Evolutionary conservation across 768 basidiomycete genomes (phyloP), one percentile per base, ranked within the genome.

Genomic region (Auricularia cornea): DNA sequence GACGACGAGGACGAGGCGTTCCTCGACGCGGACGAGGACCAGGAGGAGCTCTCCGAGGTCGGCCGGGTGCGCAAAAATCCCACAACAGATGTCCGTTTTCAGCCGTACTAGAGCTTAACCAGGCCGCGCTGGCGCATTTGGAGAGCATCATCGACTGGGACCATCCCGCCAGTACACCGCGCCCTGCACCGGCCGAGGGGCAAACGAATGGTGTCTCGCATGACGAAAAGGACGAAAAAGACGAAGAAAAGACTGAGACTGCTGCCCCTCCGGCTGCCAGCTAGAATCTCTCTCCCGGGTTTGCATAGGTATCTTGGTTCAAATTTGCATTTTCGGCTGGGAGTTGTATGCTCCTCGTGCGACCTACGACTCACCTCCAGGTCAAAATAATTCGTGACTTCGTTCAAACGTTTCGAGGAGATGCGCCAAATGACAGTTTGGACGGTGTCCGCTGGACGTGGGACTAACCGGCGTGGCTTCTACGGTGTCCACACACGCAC

Each of bases 11-110:
- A 67, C 14, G 78, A 82, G 63, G 82, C 82, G 3, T 82, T 87
- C 68, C 73, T 86, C 64, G 82, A 87, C 68, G 68, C 79, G 6
- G 76, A 86, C 30, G 80, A 81, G 57, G 85, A 81, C 62, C 81
- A 77, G 26, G 79, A 92, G 69, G 90, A 94, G 75, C 82, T 94
- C 67, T 90, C 86, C 74, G 87, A 88, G 78, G 89, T 88, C 67
- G 93, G 93, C 79, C 86, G 90, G 88, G 91, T 93, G 87, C 90
- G 93, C 89, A 90, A 87, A 74, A 83, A 89, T 89, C 89, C 89
- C 74, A 70, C 82, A 76, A 86, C 86, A 79, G 75, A 87, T 80
- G 81, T 76, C 72, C 89, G 92, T 75, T 94, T 79, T 77, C 79
- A 84, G 64, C 93, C 93, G 69, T 95, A 95, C 84, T 95, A 89